Evolutionary conservation across 148 eudicot species (phyloP).

Genomic region (Rhododendron henanense): DNA sequence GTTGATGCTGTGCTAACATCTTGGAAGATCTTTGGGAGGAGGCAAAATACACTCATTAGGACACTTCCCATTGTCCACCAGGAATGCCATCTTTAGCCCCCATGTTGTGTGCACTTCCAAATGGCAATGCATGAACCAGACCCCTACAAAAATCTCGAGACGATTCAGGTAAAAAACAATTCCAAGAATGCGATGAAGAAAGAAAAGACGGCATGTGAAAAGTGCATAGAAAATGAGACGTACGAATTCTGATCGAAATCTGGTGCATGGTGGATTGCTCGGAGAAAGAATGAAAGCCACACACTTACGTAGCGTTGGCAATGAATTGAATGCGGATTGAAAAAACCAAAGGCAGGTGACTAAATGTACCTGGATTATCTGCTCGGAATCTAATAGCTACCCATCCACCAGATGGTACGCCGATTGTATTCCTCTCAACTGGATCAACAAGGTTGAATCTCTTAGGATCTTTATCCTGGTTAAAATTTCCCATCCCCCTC

Average conservation of each 20-base stretch:
- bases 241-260: too few relatives aligned
- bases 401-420: slow-evolving; percentile 27
- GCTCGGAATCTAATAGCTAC: slow-evolving; percentile 19
- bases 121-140: slow-evolving; percentile 35
- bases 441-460: slow-evolving; percentile 22
- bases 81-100: slow-evolving; percentile 41
- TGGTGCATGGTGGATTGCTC: too few relatives aligned
- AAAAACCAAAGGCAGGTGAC: neutral
- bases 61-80: slow-evolving; percentile 38
- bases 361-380: slow-evolving; percentile 22
- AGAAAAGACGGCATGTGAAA: neutral
- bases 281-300: neutral
- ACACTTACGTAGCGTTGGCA: neutral
- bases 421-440: slow-evolving; percentile 21
- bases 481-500: slow-evolving; percentile 26
- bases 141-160: neutral
- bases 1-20: slow-evolving; percentile 13
- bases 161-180: neutral
- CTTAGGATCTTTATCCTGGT: slow-evolving; percentile 12
- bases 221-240: neutral
- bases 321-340: neutral
- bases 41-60: slow-evolving; percentile 30
- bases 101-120: slow-evolving; percentile 38
- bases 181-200: neutral
- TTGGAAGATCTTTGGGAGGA: slow-evolving; percentile 39